Percentiles rank a stretch among this genome's conserved stretches.
Conservation (phyloP, 345 rosid species). For the Alliaria petiolata region DNA sequence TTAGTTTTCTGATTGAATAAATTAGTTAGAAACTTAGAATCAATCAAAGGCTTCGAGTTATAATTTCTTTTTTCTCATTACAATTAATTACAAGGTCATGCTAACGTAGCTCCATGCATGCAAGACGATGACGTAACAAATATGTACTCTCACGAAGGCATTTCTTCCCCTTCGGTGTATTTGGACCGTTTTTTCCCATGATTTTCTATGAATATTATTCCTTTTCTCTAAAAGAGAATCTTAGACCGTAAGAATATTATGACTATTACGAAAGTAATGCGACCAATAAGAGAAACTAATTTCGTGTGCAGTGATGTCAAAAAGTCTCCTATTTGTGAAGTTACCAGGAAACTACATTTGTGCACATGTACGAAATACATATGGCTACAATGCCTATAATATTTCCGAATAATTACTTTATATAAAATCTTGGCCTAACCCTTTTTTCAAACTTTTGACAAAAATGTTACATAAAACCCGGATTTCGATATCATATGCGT, state of each 20-base stretch:
- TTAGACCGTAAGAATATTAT: slow-evolving; percentile 22
- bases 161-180: slow-evolving; percentile 12
- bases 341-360: slow-evolving; percentile 18
- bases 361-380: neutral
- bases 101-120: slow-evolving; percentile 11
- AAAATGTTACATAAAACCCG: slow-evolving; percentile 18
- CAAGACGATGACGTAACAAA: slow-evolving; percentile 14
- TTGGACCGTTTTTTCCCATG: neutral
- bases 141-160: slow-evolving; percentile 4
- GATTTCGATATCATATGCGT: slow-evolving; percentile 3
- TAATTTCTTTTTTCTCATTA: too few species aligned
- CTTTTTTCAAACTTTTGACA: slow-evolving; percentile 12
- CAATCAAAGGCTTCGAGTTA: too few species aligned
- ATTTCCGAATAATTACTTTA: slow-evolving; percentile 1
- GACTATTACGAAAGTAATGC: slow-evolving; percentile 9
- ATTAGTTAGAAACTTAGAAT: too few species aligned
- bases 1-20: too few species aligned
- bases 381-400: neutral
- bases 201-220: slow-evolving; percentile 2
- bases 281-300: slow-evolving; percentile 2
- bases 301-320: neutral
- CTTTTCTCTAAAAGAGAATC: neutral
- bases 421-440: neutral
- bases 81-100: neutral
- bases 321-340: neutral